Evolutionary conservation across 148 eudicot species (phyloP).

Genomic region (Heliamphora exappendiculata): DNA sequence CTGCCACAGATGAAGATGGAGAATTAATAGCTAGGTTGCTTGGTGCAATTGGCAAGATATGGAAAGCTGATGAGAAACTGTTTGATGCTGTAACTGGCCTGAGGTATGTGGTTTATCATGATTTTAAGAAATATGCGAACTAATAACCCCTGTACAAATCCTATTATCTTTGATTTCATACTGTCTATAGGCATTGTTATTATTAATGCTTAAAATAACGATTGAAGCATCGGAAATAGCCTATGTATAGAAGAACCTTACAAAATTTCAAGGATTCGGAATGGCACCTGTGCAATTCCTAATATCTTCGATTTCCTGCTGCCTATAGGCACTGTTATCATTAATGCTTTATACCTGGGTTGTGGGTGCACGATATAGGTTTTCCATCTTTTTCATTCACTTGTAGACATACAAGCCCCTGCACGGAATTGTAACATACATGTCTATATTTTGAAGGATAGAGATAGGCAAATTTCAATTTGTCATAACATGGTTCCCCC

Average conservation of each 20-base stretch:
- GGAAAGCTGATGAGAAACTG: slow-evolving; percentile 84
- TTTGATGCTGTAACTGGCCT: slow-evolving; percentile 89
- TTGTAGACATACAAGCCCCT: not conserved
- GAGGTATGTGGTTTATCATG: slow-evolving; percentile 38
- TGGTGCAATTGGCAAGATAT: slow-evolving; percentile 86
- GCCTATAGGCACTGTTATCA: not conserved
- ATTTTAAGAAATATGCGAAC: not conserved
- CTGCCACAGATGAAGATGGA: slow-evolving; percentile 73
- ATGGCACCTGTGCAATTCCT: not conserved
- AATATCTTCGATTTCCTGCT: not conserved
- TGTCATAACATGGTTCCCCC: not conserved
- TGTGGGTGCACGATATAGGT: not conserved
- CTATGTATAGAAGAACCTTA: no score
- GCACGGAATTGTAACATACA: no score
- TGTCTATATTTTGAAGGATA: slow-evolving; percentile 3
- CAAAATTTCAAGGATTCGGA: no score
- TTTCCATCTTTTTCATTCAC: not conserved
- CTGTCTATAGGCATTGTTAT: not conserved
- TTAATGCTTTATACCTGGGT: not conserved
- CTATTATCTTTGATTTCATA: not conserved
- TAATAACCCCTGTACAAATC: not conserved
- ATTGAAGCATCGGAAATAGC: no score
- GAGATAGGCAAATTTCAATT: not conserved
- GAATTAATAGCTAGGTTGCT: slow-evolving; percentile 53
- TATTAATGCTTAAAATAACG: not conserved